Evolutionary conservation across 768 basidiomycete genomes (phyloP).

Genomic region (Sarcomyxa edulis): DNA sequence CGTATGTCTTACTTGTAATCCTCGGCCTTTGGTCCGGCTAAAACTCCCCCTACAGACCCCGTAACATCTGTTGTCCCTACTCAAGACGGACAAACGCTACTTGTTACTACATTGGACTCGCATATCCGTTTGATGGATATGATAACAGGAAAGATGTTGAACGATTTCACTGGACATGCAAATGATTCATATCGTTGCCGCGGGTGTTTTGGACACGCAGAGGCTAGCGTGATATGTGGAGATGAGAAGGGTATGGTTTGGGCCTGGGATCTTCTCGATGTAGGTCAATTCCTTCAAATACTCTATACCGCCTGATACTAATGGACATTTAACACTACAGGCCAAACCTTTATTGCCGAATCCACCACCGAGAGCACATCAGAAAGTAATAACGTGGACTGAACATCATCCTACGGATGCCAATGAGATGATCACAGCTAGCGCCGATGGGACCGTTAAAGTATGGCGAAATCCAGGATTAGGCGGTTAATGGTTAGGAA

Average conservation of each 20-base stretch:
- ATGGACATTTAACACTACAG: slow-evolving; percentile 31
- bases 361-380: slow-evolving; percentile 74
- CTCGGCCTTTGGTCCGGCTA: not conserved
- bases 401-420: slow-evolving; percentile 83
- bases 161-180: slow-evolving; percentile 75
- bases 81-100: slow-evolving; percentile 71
- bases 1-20: slow-evolving; percentile 45
- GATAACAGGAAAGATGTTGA: slow-evolving; percentile 75
- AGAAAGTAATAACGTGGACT: slow-evolving; percentile 86
- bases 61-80: slow-evolving; percentile 82
- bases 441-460: slow-evolving; percentile 88
- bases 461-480: slow-evolving; percentile 71
- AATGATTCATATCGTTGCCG: slow-evolving; percentile 75
- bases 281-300: slow-evolving; percentile 26
- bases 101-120: slow-evolving; percentile 82
- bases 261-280: slow-evolving; percentile 92
- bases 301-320: slow-evolving; percentile 4
- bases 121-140: slow-evolving; percentile 84
- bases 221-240: slow-evolving; percentile 78
- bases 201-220: slow-evolving; percentile 78
- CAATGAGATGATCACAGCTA: slow-evolving; percentile 83
- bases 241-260: slow-evolving; percentile 89
- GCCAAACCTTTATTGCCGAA: slow-evolving; percentile 64
- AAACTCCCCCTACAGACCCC: slow-evolving; percentile 50
- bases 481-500: no score